phyloP scores from a whole-genome alignment of 2,329 filamentous ascomycete species.

The Alternaria metachromatica region DNA sequence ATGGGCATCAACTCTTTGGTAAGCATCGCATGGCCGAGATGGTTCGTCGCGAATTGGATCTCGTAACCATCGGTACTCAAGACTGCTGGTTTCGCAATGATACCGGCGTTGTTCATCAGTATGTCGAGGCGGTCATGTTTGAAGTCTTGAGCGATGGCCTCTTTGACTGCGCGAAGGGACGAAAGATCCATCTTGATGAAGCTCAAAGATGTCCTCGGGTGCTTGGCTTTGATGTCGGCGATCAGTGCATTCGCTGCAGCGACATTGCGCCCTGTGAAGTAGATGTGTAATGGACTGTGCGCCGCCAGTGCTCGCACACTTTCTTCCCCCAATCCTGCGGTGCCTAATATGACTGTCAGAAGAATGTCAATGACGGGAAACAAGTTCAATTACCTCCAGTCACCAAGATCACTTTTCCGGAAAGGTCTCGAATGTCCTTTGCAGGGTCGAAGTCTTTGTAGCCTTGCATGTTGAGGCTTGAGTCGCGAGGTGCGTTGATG shows the following conservation, averaged over 20 bases:
- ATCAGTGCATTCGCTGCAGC: slow-evolving; percentile 51
- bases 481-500: not conserved
- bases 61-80: slow-evolving; percentile 57
- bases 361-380: slow-evolving; percentile 28
- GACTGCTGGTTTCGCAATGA: slow-evolving; percentile 47
- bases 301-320: slow-evolving; percentile 52
- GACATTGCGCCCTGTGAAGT: slow-evolving; percentile 54
- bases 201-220: slow-evolving; percentile 40
- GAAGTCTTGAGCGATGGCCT: not conserved
- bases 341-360: slow-evolving; percentile 44
- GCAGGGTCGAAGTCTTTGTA: slow-evolving; percentile 21
- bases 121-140: slow-evolving; percentile 51
- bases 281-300: slow-evolving; percentile 54
- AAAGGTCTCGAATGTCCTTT: slow-evolving; percentile 26
- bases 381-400: slow-evolving; percentile 24
- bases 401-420: slow-evolving; percentile 31
- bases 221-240: slow-evolving; percentile 50
- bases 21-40: slow-evolving; percentile 58
- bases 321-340: slow-evolving; percentile 55
- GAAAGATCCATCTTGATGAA: slow-evolving; percentile 7
- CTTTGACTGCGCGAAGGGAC: not conserved
- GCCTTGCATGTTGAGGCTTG: not conserved
- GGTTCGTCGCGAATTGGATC: slow-evolving; percentile 59
- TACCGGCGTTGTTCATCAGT: slow-evolving; percentile 56
- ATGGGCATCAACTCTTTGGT: slow-evolving; percentile 54